Evolutionary conservation across 176 grass and related monocot genomes (phyloP), one percentile per base, ranked within the genome.

Genomic region (Phragmites australis): DNA sequence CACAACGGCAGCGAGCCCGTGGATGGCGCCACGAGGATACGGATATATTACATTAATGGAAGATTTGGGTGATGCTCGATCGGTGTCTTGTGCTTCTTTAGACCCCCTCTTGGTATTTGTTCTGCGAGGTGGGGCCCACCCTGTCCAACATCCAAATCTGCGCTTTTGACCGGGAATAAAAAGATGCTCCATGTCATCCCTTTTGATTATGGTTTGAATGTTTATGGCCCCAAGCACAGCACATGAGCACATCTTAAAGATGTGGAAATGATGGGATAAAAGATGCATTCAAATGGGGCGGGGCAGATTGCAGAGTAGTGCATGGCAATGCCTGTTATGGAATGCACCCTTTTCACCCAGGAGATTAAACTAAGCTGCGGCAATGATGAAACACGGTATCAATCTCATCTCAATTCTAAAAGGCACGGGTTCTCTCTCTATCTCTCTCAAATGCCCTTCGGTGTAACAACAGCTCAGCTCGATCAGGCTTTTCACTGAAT

Each of bases 141-240:
- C 46, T 1, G 16, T 60, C 61, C 72, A 81, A 39, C 80, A 73
- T 82, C 80, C 80, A 77, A 84, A 77, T 77, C 73, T 70, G 22
- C 63, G 13, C 64, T 84, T 84, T 84, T 84, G 82, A 84, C 74
- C 30, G 37, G 50, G 41, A 68, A 84, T 60, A 15, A 50, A 68
- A 70, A 40, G 64, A 56, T 26, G 42, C 32, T 40, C 23, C 64
- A 67, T 39, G 64, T 67, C 64, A 19, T 21, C 22, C 53, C 17
- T 26, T 65, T 83, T 55, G 70, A 83, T 66, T 85, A 78, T 52
- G 40, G 50, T 76, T 67, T 68, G 82, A 76, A 76, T 40, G 30
- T 10, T 8, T n/a, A 31, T 9, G 17, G 2, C 21, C 32, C 5
- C 34, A 11, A 8, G 17, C 69, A 70, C 17, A 19, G 42, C 22